A percentile compares a stretch with the other conserved stretches of the same genome.
Conservation (phyloP, 805 yeast species). For the Saccharomycopsis fibuligera region DNA sequence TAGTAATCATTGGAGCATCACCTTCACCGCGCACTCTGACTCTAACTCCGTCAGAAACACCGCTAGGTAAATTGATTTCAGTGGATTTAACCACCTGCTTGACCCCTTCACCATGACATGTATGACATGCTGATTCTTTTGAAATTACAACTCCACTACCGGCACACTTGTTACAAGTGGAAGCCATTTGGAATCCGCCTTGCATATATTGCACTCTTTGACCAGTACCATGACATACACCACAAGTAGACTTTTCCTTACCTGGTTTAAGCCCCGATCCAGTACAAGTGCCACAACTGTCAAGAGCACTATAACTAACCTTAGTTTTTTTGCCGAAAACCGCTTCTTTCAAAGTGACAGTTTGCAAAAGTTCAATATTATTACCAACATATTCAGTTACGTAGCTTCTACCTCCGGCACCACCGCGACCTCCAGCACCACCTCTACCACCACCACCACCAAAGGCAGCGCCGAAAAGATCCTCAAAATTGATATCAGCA, state of each 20-base stretch:
- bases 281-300: slow-evolving; percentile 69
- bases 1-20: slow-evolving; percentile 75
- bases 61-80: slow-evolving; percentile 80
- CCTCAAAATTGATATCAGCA: slow-evolving; percentile 51
- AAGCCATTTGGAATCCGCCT: slow-evolving; percentile 96
- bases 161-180: slow-evolving; percentile 81
- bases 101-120: slow-evolving; percentile 91
- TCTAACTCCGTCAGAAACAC: slow-evolving; percentile 80
- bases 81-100: slow-evolving; percentile 60
- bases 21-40: slow-evolving; percentile 85
- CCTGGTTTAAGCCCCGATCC: slow-evolving; percentile 84
- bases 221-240: slow-evolving; percentile 90
- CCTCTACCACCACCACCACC: slow-evolving; percentile 35
- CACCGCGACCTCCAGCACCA: slow-evolving; percentile 30
- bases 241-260: slow-evolving; percentile 69
- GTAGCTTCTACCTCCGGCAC: slow-evolving; percentile 36
- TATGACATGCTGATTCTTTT: slow-evolving; percentile 59
- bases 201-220: slow-evolving; percentile 75
- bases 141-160: slow-evolving; percentile 83
- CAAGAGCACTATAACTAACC: slow-evolving; percentile 67
- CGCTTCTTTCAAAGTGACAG: slow-evolving; percentile 77
- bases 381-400: slow-evolving; percentile 85
- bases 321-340: slow-evolving; percentile 68
- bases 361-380: slow-evolving; percentile 72
- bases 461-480: slow-evolving; percentile 51